Conservation (phyloP, 2,329 filamentous ascomycete species). For the Emergomyces pasteurianus region DNA sequence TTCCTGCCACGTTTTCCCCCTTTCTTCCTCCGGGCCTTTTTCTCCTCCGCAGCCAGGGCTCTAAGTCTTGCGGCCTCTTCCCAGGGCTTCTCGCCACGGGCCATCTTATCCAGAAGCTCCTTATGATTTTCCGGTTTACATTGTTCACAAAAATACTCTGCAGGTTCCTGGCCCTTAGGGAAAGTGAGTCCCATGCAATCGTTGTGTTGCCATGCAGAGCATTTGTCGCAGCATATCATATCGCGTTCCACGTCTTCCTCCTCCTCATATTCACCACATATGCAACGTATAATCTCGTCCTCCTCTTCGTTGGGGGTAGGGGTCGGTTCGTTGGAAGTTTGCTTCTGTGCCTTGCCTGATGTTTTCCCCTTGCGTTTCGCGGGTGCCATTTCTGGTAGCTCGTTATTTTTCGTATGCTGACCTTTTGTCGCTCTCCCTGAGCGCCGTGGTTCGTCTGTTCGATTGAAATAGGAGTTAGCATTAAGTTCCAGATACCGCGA, state of each 20-base stretch:
- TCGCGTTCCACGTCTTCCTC: slow-evolving; percentile 76
- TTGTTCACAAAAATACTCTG: slow-evolving; percentile 84
- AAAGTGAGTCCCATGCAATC: slow-evolving; percentile 83
- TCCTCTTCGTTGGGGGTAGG: slow-evolving; percentile 37
- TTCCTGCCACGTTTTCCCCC: slow-evolving; percentile 48
- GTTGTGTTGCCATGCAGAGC: slow-evolving; percentile 93
- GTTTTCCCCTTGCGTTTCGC: slow-evolving; percentile 38
- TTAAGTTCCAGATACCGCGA: slow-evolving; percentile 2
- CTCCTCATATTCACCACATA: slow-evolving; percentile 78
- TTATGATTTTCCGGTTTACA: slow-evolving; percentile 77
- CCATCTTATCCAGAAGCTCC: slow-evolving; percentile 65
- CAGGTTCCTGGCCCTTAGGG: slow-evolving; percentile 60
- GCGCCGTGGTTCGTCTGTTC: slow-evolving; percentile 71
- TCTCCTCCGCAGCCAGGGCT: slow-evolving; percentile 49
- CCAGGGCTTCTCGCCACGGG: slow-evolving; percentile 76
- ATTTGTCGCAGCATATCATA: slow-evolving; percentile 93
- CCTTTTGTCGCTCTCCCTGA: slow-evolving; percentile 95
- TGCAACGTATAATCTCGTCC: slow-evolving; percentile 76
- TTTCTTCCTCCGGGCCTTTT: slow-evolving; percentile 46
- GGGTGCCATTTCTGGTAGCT: slow-evolving; percentile 51
- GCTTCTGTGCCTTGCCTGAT: slow-evolving; percentile 35
- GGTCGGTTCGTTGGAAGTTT: slow-evolving; percentile 35
- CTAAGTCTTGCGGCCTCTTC: slow-evolving; percentile 53
- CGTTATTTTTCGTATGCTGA: slow-evolving; percentile 80
- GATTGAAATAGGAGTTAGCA: slow-evolving; percentile 17